These are phyloP conservation scores for Magnolia changhungtana DNA, from an alignment of 164 flowering plant genomes.

Conservation along the genomic window DNA sequence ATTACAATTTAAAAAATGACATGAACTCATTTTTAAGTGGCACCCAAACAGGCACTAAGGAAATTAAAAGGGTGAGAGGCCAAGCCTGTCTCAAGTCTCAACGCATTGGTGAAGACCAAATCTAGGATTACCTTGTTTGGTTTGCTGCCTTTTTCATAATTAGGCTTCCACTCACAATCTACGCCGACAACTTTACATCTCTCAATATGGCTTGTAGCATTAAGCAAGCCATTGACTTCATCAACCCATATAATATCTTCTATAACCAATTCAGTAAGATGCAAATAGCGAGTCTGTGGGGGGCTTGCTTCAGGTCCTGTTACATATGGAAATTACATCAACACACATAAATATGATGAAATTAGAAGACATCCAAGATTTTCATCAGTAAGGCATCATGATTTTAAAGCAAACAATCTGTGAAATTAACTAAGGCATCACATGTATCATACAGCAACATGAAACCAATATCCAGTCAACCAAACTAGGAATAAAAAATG, in stretches of 20 bases:
- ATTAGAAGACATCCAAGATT: not conserved
- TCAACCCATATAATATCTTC: conserved; percentile 86
- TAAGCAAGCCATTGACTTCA: conserved; percentile 44
- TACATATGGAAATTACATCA: not conserved
- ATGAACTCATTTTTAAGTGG: no score
- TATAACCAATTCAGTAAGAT: conserved; percentile 48
- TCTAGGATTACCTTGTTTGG: conserved; percentile 61
- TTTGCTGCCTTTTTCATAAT: conserved; percentile 73
- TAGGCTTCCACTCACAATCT: conserved; percentile 99
- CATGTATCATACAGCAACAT: not conserved
- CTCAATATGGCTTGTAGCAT: conserved; percentile 61
- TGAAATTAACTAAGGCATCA: not conserved
- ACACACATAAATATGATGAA: not conserved
- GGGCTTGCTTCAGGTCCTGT: conserved; percentile 48
- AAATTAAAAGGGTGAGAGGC: not conserved
- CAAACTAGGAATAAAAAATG: not conserved
- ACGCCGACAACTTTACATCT: conserved; percentile 77
- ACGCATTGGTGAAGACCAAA: conserved; percentile 1
- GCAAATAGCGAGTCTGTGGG: conserved; percentile 38
- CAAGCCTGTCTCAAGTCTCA: not conserved
- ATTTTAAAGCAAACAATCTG: not conserved
- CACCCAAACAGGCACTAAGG: not conserved
- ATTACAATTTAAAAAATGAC: no score
- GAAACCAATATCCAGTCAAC: not conserved
- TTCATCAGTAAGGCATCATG: not conserved